A percentile compares a stretch with the other conserved stretches of the same genome.
Conservation (phyloP, 192 early-diverging fungal genomes). For the Entomortierella beljakovae region DNA sequence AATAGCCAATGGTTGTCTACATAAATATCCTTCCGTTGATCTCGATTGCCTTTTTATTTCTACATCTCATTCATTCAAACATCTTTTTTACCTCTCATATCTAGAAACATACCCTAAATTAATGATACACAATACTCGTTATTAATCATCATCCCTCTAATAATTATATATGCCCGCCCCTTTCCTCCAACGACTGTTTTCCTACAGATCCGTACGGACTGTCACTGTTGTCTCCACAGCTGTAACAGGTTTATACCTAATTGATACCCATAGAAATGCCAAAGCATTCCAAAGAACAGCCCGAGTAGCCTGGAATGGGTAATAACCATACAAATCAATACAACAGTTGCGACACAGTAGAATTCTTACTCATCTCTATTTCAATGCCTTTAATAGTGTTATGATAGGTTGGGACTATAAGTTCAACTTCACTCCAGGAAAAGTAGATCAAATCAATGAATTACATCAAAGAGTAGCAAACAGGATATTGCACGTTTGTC, state of each 20-base stretch:
- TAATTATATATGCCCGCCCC: slow-evolving; percentile 4
- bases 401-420: slow-evolving; percentile 80
- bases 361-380: too few relatives aligned
- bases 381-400: slow-evolving; percentile 41
- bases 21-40: not conserved
- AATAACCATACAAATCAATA: slow-evolving; percentile 22
- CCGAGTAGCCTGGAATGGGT: slow-evolving; percentile 64
- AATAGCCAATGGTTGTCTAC: too few relatives aligned
- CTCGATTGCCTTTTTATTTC: not conserved
- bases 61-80: not conserved
- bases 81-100: not conserved
- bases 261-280: slow-evolving; percentile 61
- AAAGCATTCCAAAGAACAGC: slow-evolving; percentile 58
- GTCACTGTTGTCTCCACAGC: slow-evolving; percentile 23
- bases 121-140: too few relatives aligned
- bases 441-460: slow-evolving; percentile 68
- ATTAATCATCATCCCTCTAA: not conserved
- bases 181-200: slow-evolving; percentile 32
- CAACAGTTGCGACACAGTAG: too few relatives aligned
- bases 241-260: slow-evolving; percentile 50
- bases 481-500: slow-evolving; percentile 80
- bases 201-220: slow-evolving; percentile 18
- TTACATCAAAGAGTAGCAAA: slow-evolving; percentile 81
- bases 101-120: too few relatives aligned
- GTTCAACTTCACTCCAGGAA: slow-evolving; percentile 79